Percentiles rank a stretch among this genome's conserved stretches.
Conservation (phyloP, 306 rosid genomes). For the Crotalaria pallida region DNA sequence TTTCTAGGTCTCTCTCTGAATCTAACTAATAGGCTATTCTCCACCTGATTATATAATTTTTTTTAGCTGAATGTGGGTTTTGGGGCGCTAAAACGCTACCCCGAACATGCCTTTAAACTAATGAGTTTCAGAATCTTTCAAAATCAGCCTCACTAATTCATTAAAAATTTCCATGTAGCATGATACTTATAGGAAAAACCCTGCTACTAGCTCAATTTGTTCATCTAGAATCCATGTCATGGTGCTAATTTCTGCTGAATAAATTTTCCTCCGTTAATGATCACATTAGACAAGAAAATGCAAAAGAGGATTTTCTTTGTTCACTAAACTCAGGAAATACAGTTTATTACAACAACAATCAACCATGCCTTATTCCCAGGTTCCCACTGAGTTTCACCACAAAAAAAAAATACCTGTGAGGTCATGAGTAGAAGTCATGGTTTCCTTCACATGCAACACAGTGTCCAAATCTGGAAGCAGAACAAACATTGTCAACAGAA, state of each 20-base stretch:
- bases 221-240: neutral
- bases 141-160: neutral
- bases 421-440: constrained; percentile 36
- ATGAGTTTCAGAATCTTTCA: neutral
- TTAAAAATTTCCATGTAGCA: neutral
- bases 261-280: neutral
- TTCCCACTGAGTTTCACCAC: neutral
- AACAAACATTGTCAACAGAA: constrained; percentile 23
- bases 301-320: neutral
- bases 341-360: too few species aligned
- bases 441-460: constrained; percentile 28
- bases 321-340: neutral
- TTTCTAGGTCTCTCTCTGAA: neutral
- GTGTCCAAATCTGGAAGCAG: constrained; percentile 33
- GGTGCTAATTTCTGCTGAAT: neutral
- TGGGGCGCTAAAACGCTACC: too few species aligned
- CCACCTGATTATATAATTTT: too few species aligned
- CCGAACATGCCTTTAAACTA: too few species aligned
- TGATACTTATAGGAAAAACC: neutral
- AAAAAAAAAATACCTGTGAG: constrained; percentile 24
- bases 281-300: constrained; percentile 1
- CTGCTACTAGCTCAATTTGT: neutral
- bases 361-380: too few species aligned
- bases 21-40: neutral
- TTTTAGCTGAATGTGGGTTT: too few species aligned